Percentiles rank a stretch among this genome's conserved stretches.
These are phyloP conservation scores for Carex arenaria DNA, from an alignment of 202 grass and related monocot genomes.

Conservation along the genomic window DNA sequence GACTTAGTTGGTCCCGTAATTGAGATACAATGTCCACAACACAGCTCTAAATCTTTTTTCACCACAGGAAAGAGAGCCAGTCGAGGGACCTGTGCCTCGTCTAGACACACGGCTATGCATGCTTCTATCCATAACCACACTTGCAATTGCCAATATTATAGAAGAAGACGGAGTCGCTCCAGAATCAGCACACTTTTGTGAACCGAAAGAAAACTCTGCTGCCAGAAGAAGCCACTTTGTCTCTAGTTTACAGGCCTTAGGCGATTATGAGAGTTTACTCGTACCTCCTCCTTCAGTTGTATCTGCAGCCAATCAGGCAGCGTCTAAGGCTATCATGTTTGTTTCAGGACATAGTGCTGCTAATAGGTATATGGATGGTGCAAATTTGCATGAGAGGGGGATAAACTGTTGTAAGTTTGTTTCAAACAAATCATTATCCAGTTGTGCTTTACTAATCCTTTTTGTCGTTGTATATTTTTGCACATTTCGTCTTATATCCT, in stretches of 20 bases:
- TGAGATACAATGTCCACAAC: slow-evolving; percentile 15
- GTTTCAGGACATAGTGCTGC: slow-evolving; percentile 62
- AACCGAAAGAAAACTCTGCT: slow-evolving; percentile 35
- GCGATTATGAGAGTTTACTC: slow-evolving; percentile 83
- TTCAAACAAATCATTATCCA: slow-evolving; percentile 19
- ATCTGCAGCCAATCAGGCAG: slow-evolving; percentile 77
- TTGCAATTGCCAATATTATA: slow-evolving; percentile 80
- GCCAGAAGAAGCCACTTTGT: slow-evolving; percentile 57
- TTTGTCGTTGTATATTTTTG: slow-evolving; percentile 10
- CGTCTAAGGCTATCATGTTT: slow-evolving; percentile 66
- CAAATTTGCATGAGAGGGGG: slow-evolving; percentile 37
- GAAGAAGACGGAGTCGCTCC: slow-evolving; percentile 38
- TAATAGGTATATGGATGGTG: slow-evolving; percentile 52
- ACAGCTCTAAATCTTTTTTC: slow-evolving; percentile 23
- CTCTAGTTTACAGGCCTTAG: slow-evolving; percentile 71
- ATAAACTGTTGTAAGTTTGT: slow-evolving; percentile 60
- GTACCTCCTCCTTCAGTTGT: slow-evolving; percentile 73
- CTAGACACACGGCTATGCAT: slow-evolving; percentile 86
- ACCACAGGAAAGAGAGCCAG: slow-evolving; percentile 86
- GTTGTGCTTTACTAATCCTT: background rate
- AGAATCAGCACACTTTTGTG: slow-evolving; percentile 13
- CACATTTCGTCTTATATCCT: slow-evolving; percentile 11
- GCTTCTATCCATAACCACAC: slow-evolving; percentile 78
- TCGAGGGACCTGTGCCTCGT: slow-evolving; percentile 88
- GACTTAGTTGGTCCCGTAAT: background rate